A percentile compares a stretch with the other conserved stretches of the same genome.
Conservation (phyloP, 495 filamentous ascomycete species). For the Hapsidospora chrysogenum region DNA sequence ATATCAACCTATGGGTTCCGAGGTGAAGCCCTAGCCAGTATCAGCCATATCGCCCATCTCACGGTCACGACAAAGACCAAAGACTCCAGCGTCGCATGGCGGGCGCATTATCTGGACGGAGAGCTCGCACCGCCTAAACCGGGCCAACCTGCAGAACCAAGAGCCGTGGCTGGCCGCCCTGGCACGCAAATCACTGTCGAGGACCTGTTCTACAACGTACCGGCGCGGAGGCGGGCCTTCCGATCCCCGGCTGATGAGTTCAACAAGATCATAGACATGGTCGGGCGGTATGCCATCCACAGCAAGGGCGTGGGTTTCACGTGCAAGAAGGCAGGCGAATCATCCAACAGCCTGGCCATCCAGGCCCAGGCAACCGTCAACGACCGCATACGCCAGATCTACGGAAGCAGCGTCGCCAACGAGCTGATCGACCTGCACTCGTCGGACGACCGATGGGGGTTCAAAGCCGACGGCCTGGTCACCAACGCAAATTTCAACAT, state of each 20-base stretch:
- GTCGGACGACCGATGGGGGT: constrained; percentile 63
- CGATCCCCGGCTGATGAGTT: constrained; percentile 89
- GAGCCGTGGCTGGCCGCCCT: constrained; percentile 74
- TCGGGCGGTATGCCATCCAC: constrained; percentile 91
- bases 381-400: constrained; percentile 80
- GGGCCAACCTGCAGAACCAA: constrained; percentile 79
- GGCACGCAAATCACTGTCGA: constrained; percentile 97
- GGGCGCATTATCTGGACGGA: constrained; percentile 71
- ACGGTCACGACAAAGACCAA: constrained; percentile 88
- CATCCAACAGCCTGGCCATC: constrained; percentile 64
- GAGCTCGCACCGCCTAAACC: constrained; percentile 76
- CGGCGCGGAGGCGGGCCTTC: constrained; percentile 76
- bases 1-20: constrained; percentile 96
- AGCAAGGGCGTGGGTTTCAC: constrained; percentile 82
- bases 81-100: constrained; percentile 79
- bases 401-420: constrained; percentile 74
- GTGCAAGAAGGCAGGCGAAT: constrained; percentile 90
- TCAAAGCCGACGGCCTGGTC: constrained; percentile 62
- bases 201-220: constrained; percentile 93
- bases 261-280: constrained; percentile 91
- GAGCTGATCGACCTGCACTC: constrained; percentile 68
- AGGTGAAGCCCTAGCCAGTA: constrained; percentile 92
- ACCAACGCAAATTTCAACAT: constrained; percentile 95
- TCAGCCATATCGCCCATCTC: constrained; percentile 95
- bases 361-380: constrained; percentile 49